Evolutionary conservation across 2,329 filamentous ascomycete genomes (phyloP).

Genomic region (Epichloe hybrida): DNA sequence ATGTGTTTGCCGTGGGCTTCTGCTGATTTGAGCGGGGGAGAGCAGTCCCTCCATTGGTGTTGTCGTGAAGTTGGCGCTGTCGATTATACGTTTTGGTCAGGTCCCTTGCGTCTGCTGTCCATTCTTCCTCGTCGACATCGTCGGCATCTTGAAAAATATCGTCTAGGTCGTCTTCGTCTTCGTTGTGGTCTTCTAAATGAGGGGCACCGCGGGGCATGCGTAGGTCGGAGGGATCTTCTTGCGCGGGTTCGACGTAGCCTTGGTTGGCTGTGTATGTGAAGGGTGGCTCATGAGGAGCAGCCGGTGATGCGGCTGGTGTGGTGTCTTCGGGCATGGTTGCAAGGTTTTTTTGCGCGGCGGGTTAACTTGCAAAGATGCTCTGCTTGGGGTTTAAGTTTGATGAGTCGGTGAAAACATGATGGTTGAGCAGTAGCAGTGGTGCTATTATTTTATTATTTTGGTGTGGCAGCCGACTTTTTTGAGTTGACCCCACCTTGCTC

Average conservation of each 20-base stretch:
- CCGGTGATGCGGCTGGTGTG: constrained; percentile 17
- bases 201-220: constrained; percentile 16
- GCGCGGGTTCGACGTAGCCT: constrained; percentile 26
- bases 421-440: too few relatives aligned
- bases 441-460: too few relatives aligned
- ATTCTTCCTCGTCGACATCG: constrained; percentile 49
- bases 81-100: constrained; percentile 83
- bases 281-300: constrained; percentile 31
- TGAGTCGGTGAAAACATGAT: not conserved
- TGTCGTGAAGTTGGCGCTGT: constrained; percentile 52
- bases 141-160: constrained; percentile 30
- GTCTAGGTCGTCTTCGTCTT: constrained; percentile 24
- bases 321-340: constrained; percentile 11
- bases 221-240: constrained; percentile 20
- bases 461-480: too few relatives aligned
- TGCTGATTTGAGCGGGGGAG: constrained; percentile 64
- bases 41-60: constrained; percentile 21
- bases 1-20: constrained; percentile 67
- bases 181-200: constrained; percentile 15
- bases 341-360: too few relatives aligned
- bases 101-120: constrained; percentile 47
- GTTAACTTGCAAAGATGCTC: not conserved
- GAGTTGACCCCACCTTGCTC: too few relatives aligned
- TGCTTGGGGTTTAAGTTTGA: not conserved
- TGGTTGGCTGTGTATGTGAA: constrained; percentile 30